Percentiles rank a stretch among this genome's conserved stretches.
phyloP scores from a whole-genome alignment of 106 monocot species.

The Dactylorhiza incarnata region DNA sequence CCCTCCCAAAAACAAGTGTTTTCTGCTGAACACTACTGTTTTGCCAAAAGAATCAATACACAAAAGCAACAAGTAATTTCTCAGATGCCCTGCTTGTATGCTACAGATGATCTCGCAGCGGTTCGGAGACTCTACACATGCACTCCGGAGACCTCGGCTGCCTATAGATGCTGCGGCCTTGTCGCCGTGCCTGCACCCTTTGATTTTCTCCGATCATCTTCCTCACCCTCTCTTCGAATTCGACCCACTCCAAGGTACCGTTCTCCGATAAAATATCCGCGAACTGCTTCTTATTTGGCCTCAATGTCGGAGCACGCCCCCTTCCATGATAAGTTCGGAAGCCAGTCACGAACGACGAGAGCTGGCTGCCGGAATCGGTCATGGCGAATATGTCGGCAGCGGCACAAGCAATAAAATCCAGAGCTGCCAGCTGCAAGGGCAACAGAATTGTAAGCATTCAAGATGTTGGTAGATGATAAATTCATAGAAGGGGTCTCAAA shows the following conservation, averaged over 20 bases:
- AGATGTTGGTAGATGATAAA: not conserved
- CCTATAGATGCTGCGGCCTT: constrained; percentile 76
- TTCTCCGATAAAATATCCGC: constrained; percentile 45
- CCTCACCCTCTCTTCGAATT: constrained; percentile 49
- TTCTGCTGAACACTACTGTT: no score
- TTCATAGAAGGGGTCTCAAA: no score
- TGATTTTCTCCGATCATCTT: constrained; percentile 70
- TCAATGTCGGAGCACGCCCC: constrained; percentile 56
- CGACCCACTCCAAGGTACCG: constrained; percentile 42
- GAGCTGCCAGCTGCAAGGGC: constrained; percentile 59
- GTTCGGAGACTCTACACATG: constrained; percentile 42
- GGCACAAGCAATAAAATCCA: constrained; percentile 87
- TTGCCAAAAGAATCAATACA: no score
- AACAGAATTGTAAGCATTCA: not conserved
- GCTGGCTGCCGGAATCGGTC: constrained; percentile 92
- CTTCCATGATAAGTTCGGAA: constrained; percentile 64
- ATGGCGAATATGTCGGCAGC: constrained; percentile 79
- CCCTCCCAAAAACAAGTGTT: no score
- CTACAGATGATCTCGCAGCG: not conserved
- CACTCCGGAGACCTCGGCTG: constrained; percentile 69
- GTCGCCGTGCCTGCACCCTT: constrained; percentile 35
- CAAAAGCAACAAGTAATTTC: not conserved
- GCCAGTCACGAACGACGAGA: constrained; percentile 73
- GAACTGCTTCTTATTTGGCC: constrained; percentile 61
- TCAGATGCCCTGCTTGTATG: not conserved